Evolutionary conservation across 495 filamentous ascomycete genomes (phyloP), one percentile per base, ranked within the genome.

Genomic region (Tirmania nivea): DNA sequence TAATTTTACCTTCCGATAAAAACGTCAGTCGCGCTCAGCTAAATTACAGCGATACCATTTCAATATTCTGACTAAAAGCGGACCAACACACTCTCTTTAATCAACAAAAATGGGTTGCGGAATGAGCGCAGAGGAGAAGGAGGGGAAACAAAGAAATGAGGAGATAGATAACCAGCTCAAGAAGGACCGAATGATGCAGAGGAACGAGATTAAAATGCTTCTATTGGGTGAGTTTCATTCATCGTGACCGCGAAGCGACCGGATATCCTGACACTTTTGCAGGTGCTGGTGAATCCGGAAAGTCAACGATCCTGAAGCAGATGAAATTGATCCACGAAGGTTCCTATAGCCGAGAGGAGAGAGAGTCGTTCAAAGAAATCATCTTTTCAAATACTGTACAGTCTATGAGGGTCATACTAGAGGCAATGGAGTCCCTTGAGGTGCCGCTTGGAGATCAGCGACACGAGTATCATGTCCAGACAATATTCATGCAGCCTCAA

Each of bases 101-200:
- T 67, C 67, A 76, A 65, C 84, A 86, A 31, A 76, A 60, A 97
- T 97, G 90, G 90, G 90, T 80, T 97, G 90, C 69, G 88, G 87
- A 69, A 94, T 94, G 87, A 96, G 92, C 65, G 93, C 92, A 63
- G 90, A 96, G 77, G 90, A 95, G 73, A 95, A 94, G 86, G 90
- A 97, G 86, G 92, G 90, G 71, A 95, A 94, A 83, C 80, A 84
- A 70, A 79, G 88, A 62, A 96, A 97, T 69, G 90, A 95, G 75
- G 87, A 94, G 79, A 97, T 97, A 66, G 90, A 97, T 71, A 95
- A 94, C 69, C 83, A 89, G 75, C 73, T 97, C 64, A 92, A 93
- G 73, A 77, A 80, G 66, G 90, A 97, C 68, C 89, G 86, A 74
- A 81, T 93, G 78, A 77, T 84, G 74, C 86, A 92, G 72, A 78